Percentiles rank a stretch among this genome's conserved stretches.
Conservation (phyloP, 345 rosid species). For the Gossypium raimondii region DNA sequence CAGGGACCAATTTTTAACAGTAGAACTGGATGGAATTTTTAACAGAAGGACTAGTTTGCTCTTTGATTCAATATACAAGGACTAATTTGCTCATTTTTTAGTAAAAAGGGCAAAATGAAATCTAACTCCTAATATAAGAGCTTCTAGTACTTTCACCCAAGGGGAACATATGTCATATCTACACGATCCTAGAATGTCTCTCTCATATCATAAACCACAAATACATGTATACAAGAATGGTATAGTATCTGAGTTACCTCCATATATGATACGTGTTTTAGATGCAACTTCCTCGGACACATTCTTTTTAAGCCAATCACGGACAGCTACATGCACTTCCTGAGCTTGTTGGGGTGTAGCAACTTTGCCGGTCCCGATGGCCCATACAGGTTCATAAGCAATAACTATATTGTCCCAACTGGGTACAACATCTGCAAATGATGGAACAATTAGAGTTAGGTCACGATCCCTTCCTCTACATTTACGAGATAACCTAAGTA, state of each 20-base stretch:
- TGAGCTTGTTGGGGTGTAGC: constrained; percentile 94
- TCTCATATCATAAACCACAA: too few species aligned
- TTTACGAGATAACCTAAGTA: neutral
- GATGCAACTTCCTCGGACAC: constrained; percentile 84
- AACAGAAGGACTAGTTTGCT: too few species aligned
- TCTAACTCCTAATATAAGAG: too few species aligned
- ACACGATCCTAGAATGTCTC: too few species aligned
- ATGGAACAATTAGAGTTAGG: constrained; percentile 3
- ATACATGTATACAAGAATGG: neutral
- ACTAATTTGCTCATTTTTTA: too few species aligned
- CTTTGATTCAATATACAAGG: too few species aligned
- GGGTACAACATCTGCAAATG: constrained; percentile 67
- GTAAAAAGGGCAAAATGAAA: too few species aligned
- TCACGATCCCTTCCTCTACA: constrained; percentile 3
- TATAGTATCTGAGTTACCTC: constrained; percentile 48
- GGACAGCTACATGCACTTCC: constrained; percentile 87
- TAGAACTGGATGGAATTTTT: too few species aligned
- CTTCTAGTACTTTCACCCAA: too few species aligned
- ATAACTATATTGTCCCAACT: constrained; percentile 89
- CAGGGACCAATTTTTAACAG: too few species aligned
- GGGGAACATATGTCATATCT: too few species aligned
- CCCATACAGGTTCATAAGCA: constrained; percentile 99
- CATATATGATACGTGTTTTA: constrained; percentile 88
- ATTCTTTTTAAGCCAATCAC: constrained; percentile 88
- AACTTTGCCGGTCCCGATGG: constrained; percentile 96